These are phyloP conservation scores for Truncatella angustata DNA, from an alignment of 2,329 filamentous ascomycete species.

Conservation along the genomic window DNA sequence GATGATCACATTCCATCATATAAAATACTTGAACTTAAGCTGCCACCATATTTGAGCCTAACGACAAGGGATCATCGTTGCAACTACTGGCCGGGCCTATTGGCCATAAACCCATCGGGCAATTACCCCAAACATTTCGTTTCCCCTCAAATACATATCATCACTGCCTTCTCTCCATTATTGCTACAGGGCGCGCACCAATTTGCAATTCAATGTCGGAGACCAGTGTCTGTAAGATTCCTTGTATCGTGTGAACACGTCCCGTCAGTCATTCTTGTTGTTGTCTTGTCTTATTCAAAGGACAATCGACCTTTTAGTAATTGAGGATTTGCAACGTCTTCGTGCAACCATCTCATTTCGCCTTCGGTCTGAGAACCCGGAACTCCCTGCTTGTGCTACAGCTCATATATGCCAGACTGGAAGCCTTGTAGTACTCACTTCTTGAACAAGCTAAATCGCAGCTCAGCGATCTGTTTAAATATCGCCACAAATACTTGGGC, in stretches of 20 bases:
- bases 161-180: too few relatives aligned
- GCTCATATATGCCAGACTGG: background rate
- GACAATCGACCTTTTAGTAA: background rate
- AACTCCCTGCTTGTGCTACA: background rate
- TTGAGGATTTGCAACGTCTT: background rate
- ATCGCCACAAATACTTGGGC: too few relatives aligned
- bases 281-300: too few relatives aligned
- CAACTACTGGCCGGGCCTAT: background rate
- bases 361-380: background rate
- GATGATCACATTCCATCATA: too few relatives aligned
- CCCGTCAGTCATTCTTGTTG: too few relatives aligned
- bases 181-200: too few relatives aligned
- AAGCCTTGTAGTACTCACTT: background rate
- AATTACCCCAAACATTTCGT: background rate
- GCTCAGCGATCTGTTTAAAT: too few relatives aligned
- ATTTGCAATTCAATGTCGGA: too few relatives aligned
- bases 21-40: too few relatives aligned
- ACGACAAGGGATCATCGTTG: constrained; percentile 5
- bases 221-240: too few relatives aligned
- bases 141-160: too few relatives aligned
- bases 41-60: background rate
- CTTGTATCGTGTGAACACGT: too few relatives aligned
- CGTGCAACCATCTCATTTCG: constrained; percentile 7
- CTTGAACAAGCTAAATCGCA: background rate
- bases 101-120: background rate